Evolutionary conservation across 352 stramenopile genomes (phyloP), one percentile per base, ranked within the genome.

Genomic region (Phytopythium cucurbitacearum): DNA sequence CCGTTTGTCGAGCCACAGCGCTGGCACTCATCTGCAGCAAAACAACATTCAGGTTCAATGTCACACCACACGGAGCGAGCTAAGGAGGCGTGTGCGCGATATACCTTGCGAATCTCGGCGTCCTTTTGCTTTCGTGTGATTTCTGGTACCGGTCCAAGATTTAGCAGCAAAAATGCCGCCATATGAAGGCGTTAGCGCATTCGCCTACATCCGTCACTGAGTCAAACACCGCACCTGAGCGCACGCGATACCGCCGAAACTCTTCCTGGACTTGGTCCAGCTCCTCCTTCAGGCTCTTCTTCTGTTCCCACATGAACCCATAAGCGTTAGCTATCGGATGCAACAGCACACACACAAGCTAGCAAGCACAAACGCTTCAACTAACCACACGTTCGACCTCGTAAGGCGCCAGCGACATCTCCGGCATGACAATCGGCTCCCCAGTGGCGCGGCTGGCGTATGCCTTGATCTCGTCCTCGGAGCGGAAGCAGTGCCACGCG

Each of bases 51-150:
- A 11, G 15, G 9, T 46, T 15, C 11, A 42, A 15, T 59, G 21
- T 2, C 21, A 28, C 49, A 51, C 10, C 42, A 43, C 15, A 15
- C 52, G 41, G 37, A 40, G 11, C 51, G 5, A 13, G 10, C 13
- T 55, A 21, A 4, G 13, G n/a, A 49, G 13, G 6, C 3, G 3
- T 3, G 5, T 34, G n/a, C 16, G 34, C 10, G 37, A 32, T 51
- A 40, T 36, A 93, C 85, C 73, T 95, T 95, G 52, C 76, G 71
- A 41, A 93, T 85, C 57, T 95, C 82, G 0, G 85, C 82, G 34
- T 95, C 85, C 62, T 95, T 93, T 56, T 95, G 85, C 57, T 95
- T 95, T n/a, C 85, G 60, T 15, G 83, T 89, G 59, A 95, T 95
- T 58, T 95, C 85, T 87, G 48, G 11, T 45, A 40, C 21, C 21